These are phyloP conservation scores for Aureobasidium pullulans DNA, from an alignment of 2,329 filamentous ascomycete species.

Conservation along the genomic window DNA sequence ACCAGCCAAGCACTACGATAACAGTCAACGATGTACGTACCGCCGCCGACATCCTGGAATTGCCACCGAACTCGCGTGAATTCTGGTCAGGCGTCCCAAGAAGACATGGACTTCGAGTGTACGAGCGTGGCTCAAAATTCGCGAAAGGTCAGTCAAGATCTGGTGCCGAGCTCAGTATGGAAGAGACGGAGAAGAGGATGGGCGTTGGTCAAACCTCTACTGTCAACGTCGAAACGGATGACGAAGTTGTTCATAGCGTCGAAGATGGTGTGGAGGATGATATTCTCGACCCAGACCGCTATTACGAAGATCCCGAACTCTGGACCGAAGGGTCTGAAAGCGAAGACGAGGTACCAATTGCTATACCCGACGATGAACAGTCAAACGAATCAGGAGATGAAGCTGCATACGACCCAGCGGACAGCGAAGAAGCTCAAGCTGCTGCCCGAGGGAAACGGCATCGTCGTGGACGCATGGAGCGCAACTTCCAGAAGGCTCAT, in stretches of 20 bases:
- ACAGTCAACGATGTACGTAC: constrained; percentile 43
- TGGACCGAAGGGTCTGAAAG: constrained; percentile 21
- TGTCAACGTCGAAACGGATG: background rate
- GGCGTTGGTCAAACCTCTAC: constrained; percentile 11
- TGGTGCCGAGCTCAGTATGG: constrained; percentile 27
- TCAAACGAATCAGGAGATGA: background rate
- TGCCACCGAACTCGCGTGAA: constrained; percentile 38
- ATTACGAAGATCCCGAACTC: constrained; percentile 36
- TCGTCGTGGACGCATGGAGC: background rate
- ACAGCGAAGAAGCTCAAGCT: constrained; percentile 3
- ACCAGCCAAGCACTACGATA: constrained; percentile 21
- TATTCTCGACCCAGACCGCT: constrained; percentile 36
- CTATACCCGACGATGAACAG: background rate
- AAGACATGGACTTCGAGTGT: constrained; percentile 46
- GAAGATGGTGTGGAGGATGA: constrained; percentile 26
- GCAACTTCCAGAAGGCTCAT: constrained; percentile 23
- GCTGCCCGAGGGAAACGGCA: constrained; percentile 11
- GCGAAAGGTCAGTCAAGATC: background rate
- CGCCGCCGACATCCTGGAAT: constrained; percentile 47
- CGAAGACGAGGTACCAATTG: constrained; percentile 12
- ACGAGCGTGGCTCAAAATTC: constrained; percentile 18
- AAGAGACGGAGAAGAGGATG: constrained; percentile 37
- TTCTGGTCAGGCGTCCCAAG: constrained; percentile 48
- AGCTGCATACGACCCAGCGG: background rate
- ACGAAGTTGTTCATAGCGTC: background rate